Conservation (phyloP, 2,329 filamentous ascomycete genomes). For the Botrytis tulipae region DNA sequence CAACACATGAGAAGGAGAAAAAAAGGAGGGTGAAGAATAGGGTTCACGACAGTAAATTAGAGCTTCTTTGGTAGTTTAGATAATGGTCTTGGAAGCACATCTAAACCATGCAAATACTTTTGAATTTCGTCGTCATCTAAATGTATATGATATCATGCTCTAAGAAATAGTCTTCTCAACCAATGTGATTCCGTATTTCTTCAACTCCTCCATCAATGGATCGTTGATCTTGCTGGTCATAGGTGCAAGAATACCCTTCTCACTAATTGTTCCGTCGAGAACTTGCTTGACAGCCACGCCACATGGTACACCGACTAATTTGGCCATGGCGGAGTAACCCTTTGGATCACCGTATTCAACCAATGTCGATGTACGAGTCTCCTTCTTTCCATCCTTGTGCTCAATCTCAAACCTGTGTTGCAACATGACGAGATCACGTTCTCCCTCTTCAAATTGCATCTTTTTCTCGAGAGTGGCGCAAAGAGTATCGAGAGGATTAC, state of each 20-base stretch:
- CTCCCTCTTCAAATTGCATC: conserved; percentile 80
- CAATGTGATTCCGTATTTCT: conserved; percentile 72
- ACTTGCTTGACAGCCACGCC: conserved; percentile 76
- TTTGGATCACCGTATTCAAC: conserved; percentile 76
- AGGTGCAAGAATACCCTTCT: conserved; percentile 74
- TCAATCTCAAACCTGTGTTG: conserved; percentile 85
- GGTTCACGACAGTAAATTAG: background rate
- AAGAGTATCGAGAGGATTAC: conserved; percentile 85
- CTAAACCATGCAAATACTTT: background rate
- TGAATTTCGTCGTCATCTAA: conserved; percentile 4
- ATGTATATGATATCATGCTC: conserved; percentile 3
- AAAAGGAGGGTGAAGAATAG: background rate
- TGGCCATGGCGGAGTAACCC: conserved; percentile 82
- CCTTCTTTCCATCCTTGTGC: conserved; percentile 71
- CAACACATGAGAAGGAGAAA: background rate
- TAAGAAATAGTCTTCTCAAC: conserved; percentile 61
- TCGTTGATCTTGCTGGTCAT: conserved; percentile 70
- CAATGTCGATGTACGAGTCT: conserved; percentile 79
- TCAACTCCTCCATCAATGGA: conserved; percentile 74
- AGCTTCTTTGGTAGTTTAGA: background rate
- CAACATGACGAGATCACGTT: conserved; percentile 79
- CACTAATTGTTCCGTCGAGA: conserved; percentile 68
- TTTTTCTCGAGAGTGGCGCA: conserved; percentile 87
- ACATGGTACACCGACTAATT: conserved; percentile 74
- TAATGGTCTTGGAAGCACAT: background rate